A percentile compares a stretch with the other conserved stretches of the same genome.
Conservation (phyloP, 2,329 filamentous ascomycete species). For the Aspergillus luchuensis region DNA sequence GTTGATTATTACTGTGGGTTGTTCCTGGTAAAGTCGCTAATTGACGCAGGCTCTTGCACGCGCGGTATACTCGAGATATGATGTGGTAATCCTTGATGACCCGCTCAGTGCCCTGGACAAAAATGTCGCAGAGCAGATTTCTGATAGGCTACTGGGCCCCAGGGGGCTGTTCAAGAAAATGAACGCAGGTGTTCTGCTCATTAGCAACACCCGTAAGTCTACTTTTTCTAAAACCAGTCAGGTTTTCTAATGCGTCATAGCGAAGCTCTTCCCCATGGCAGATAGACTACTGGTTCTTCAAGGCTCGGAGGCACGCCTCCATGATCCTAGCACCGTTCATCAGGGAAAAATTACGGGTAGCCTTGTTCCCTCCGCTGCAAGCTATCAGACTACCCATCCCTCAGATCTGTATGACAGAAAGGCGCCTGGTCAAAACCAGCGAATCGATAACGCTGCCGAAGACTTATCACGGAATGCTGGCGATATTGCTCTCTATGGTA, state of each 20-base stretch:
- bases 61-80: background rate
- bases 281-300: background rate
- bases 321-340: background rate
- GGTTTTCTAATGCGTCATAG: background rate
- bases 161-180: background rate
- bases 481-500: background rate
- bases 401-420: background rate
- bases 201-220: background rate
- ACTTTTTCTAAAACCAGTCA: background rate
- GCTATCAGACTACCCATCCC: background rate
- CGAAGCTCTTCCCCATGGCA: background rate
- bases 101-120: background rate
- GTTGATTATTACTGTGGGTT: background rate
- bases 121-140: background rate
- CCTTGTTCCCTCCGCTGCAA: no score
- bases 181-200: background rate
- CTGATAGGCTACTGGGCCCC: background rate
- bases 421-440: no score
- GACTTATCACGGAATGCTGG: background rate
- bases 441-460: background rate
- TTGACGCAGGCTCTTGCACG: conserved; percentile 4
- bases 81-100: background rate
- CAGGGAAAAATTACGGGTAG: background rate
- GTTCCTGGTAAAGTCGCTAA: background rate
- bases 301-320: background rate